Conservation (phyloP, 768 basidiomycete genomes). For the Galerina sulciceps region DNA sequence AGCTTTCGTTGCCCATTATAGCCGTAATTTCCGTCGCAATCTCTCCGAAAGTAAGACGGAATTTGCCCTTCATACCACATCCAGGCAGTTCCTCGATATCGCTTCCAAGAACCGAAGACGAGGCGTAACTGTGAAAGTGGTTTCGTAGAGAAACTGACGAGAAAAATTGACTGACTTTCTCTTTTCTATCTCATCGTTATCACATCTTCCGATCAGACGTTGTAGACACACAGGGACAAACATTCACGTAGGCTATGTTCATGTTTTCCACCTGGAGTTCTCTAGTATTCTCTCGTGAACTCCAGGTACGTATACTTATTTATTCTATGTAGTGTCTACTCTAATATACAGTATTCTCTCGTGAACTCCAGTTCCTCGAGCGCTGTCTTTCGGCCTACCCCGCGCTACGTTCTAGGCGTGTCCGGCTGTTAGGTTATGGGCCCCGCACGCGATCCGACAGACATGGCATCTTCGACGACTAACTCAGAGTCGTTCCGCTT, state of each 20-base stretch:
- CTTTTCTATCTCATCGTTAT: not conserved
- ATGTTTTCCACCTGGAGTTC: not conserved
- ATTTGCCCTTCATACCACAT: conserved; percentile 20
- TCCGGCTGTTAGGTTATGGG: too few species aligned
- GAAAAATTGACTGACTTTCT: too few species aligned
- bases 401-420: too few species aligned
- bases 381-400: too few species aligned
- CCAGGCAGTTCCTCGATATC: conserved; percentile 67
- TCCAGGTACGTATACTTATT: too few species aligned
- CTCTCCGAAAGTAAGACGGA: not conserved
- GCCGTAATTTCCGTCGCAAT: conserved; percentile 41
- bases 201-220: not conserved
- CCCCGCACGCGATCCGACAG: too few species aligned
- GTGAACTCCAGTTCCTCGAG: too few species aligned
- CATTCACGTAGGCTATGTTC: not conserved
- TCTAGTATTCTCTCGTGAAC: not conserved
- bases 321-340: too few species aligned
- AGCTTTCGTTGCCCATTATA: conserved; percentile 72
- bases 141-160: conserved; percentile 6
- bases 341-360: too few species aligned
- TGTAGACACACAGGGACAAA: not conserved
- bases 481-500: too few species aligned
- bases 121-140: conserved; percentile 27
- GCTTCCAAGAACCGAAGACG: conserved; percentile 32
- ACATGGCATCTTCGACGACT: too few species aligned